Base-by-base conservation (phyloP, 2,329 filamentous ascomycete species). In the Lachnellula occidentalis region DNA sequence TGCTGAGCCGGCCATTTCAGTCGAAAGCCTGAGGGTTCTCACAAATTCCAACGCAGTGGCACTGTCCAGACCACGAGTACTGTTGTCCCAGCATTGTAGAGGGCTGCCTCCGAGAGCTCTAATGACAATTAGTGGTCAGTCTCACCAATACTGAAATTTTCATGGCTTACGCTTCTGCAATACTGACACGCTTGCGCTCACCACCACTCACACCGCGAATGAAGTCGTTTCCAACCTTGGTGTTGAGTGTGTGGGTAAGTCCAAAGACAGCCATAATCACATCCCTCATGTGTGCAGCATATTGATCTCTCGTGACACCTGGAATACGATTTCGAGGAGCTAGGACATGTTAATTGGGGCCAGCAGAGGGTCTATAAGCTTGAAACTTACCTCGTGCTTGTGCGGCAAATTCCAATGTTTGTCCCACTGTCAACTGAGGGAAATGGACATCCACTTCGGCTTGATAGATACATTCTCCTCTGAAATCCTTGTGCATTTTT, bases 121-220 rank as follows among this genome's bases (percentile, higher is more conserved):
- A n/a, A 37, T 19, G n/a, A 14, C 14, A 34, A 9, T 22, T 24
- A 43, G 19, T 21, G n/a, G 19, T 8, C 19, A 24, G 11, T 21
- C 3, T 19, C 34, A 36, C 14, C 12, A 11, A 11, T 4, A 17
- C n/a, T 17, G 5, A 90, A 47, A 19, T 0, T 5, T 47, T 31
- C 2, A 27, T 31, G n/a, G 45, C 58, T 54, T 59, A 63, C 59
- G 88, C 89, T 70, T 94, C 89, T 1, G 87, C 88, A 58, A 94
- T 90, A 45, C 84, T 88, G 5, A 95, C 89, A 67, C 90, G 83
- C 73, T 94, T 92, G 53, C 85, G 76, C 68, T 89, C 86, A 37
- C 86, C 86, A 24, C 86, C 86, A 7, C 80, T 85, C 0, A 88
- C 80, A 48, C 88, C 88, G 1, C 86, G 82, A 11, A 91, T 77